A percentile compares a stretch with the other conserved stretches of the same genome.
Evolutionary conservation across 2,329 filamentous ascomycete species (phyloP).

Genomic region (Falciphora oryzae): DNA sequence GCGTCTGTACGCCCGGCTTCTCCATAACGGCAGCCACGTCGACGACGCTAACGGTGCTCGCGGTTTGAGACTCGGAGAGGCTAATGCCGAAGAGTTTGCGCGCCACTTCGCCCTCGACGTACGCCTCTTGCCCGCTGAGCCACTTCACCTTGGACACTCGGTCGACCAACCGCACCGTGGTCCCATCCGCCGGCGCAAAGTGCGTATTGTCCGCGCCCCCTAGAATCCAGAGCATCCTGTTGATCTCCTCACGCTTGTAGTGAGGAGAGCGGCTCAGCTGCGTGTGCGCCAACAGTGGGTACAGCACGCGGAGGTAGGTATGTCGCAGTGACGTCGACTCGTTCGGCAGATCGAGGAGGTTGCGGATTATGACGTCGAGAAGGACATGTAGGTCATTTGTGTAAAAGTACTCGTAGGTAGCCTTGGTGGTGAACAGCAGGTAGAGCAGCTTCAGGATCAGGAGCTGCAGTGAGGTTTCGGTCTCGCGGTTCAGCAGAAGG

Average conservation of each 20-base stretch:
- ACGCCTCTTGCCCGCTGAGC: constrained; percentile 34
- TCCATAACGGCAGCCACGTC: constrained; percentile 76
- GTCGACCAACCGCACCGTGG: constrained; percentile 69
- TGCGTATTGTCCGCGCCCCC: constrained; percentile 61
- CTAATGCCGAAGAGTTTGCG: constrained; percentile 65
- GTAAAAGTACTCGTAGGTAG: constrained; percentile 97
- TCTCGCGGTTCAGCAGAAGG: constrained; percentile 87
- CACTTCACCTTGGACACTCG: constrained; percentile 65
- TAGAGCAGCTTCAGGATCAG: constrained; percentile 96
- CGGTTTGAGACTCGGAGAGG: constrained; percentile 57
- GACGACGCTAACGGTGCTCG: constrained; percentile 68
- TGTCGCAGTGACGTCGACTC: constrained; percentile 74
- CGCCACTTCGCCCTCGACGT: constrained; percentile 39
- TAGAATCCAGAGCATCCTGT: constrained; percentile 68
- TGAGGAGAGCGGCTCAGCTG: constrained; percentile 81
- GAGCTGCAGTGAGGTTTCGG: constrained; percentile 87
- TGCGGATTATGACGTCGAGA: constrained; percentile 92
- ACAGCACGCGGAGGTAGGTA: constrained; percentile 89
- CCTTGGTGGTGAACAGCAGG: constrained; percentile 84
- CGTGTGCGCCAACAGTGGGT: constrained; percentile 85
- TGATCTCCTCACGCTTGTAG: constrained; percentile 85
- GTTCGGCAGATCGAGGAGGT: constrained; percentile 89
- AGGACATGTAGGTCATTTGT: constrained; percentile 94
- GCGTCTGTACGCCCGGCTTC: constrained; percentile 76
- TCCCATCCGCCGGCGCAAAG: constrained; percentile 76